Percentiles rank a stretch among this genome's conserved stretches.
phyloP scores from a whole-genome alignment of 164 flowering plant species.

The Stephania cephalantha region DNA sequence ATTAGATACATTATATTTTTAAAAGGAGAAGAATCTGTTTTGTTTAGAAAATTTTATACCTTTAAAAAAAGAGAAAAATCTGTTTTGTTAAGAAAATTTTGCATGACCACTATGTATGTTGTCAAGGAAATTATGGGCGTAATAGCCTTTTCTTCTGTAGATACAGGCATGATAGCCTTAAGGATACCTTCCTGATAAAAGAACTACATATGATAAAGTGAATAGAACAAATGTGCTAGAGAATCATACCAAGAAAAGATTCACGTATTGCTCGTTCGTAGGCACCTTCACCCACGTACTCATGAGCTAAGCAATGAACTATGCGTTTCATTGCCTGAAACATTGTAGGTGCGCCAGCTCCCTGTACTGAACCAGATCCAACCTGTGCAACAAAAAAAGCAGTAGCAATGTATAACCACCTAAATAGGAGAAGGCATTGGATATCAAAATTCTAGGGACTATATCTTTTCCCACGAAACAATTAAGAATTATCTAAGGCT shows the following conservation, averaged over 20 bases:
- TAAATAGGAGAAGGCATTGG: not conserved
- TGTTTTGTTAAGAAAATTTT: no score
- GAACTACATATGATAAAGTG: not conserved
- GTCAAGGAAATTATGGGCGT: not conserved
- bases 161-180: not conserved
- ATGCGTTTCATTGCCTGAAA: conserved; percentile 95
- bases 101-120: not conserved
- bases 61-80: no score
- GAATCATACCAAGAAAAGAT: conserved; percentile 73
- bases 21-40: not conserved
- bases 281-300: conserved; percentile 48
- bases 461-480: not conserved
- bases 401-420: not conserved
- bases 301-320: conserved; percentile 44
- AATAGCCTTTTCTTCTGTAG: no score
- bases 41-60: not conserved
- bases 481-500: not conserved
- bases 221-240: not conserved
- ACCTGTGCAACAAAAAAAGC: conserved; percentile 42
- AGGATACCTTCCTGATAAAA: not conserved
- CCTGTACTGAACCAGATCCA: conserved; percentile 82
- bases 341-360: conserved; percentile 97
- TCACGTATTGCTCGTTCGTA: conserved; percentile 76
- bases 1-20: not conserved
- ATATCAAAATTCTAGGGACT: not conserved